phyloP scores from a whole-genome alignment of 2,329 filamentous ascomycete genomes.

The Stemphylium beticola region DNA sequence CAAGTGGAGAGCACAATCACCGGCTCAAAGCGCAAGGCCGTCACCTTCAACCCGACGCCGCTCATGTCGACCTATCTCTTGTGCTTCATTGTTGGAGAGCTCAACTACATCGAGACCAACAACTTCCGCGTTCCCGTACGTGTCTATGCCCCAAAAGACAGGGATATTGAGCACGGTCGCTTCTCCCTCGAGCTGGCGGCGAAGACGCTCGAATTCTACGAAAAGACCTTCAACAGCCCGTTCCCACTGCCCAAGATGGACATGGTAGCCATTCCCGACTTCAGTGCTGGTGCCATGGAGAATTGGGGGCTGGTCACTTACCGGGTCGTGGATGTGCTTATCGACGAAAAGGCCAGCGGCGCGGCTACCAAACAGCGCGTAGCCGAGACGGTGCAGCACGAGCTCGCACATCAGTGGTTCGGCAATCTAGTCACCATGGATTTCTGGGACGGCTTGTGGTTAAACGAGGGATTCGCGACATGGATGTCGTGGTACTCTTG shows the following conservation, averaged over 20 bases:
- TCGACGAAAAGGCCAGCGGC: constrained; percentile 90
- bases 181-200: constrained; percentile 92
- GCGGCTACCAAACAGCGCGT: constrained; percentile 90
- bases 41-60: constrained; percentile 90
- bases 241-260: constrained; percentile 95
- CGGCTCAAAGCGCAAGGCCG: constrained; percentile 75
- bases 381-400: constrained; percentile 94
- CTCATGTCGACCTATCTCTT: constrained; percentile 96
- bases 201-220: constrained; percentile 90
- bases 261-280: constrained; percentile 95
- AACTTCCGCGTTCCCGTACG: constrained; percentile 89
- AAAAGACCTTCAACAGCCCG: constrained; percentile 86
- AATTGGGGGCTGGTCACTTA: constrained; percentile 98
- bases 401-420: constrained; percentile 97
- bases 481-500: constrained; percentile 96
- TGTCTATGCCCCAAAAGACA: constrained; percentile 90
- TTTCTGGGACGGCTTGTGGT: constrained; percentile 97
- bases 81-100: constrained; percentile 91
- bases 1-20: constrained; percentile 70
- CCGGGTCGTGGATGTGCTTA: constrained; percentile 85
- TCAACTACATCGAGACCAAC: constrained; percentile 92
- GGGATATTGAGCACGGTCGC: constrained; percentile 86
- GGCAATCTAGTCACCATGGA: constrained; percentile 98
- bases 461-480: constrained; percentile 91
- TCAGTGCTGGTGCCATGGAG: constrained; percentile 95